Evolutionary conservation across 805 yeast genomes (phyloP).

Genomic region (Wickerhamiella spandovensis): DNA sequence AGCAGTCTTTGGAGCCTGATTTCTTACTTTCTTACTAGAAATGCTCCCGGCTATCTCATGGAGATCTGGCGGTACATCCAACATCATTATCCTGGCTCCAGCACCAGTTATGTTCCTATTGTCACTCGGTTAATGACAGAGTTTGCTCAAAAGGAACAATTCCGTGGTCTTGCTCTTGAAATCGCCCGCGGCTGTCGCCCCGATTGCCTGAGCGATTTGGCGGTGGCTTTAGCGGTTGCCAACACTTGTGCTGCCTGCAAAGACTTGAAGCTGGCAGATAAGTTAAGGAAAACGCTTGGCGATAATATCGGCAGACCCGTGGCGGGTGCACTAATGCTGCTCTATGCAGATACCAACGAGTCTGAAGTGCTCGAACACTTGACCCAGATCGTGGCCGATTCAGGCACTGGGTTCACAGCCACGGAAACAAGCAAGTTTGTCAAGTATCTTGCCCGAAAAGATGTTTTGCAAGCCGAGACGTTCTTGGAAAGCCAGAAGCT

Average conservation of each 20-base stretch:
- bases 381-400: neutral
- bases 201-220: neutral
- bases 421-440: constrained; percentile 10
- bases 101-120: neutral
- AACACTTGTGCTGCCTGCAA: neutral
- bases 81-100: neutral
- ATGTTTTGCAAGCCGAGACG: constrained; percentile 3
- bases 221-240: neutral
- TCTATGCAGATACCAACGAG: neutral
- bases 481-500: neutral
- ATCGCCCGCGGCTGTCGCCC: neutral
- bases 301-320: neutral
- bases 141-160: neutral
- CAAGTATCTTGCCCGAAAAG: constrained; percentile 3
- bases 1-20: constrained; percentile 1
- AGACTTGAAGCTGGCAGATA: neutral
- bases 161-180: neutral
- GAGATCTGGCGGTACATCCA: neutral
- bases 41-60: neutral
- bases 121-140: neutral
- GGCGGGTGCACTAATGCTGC: neutral
- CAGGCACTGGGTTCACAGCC: constrained; percentile 24
- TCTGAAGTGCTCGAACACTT: neutral
- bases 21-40: neutral
- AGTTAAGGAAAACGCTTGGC: neutral